phyloP scores from a whole-genome alignment of 176 grass and related monocot genomes.

The Cenchrus purpureus region DNA sequence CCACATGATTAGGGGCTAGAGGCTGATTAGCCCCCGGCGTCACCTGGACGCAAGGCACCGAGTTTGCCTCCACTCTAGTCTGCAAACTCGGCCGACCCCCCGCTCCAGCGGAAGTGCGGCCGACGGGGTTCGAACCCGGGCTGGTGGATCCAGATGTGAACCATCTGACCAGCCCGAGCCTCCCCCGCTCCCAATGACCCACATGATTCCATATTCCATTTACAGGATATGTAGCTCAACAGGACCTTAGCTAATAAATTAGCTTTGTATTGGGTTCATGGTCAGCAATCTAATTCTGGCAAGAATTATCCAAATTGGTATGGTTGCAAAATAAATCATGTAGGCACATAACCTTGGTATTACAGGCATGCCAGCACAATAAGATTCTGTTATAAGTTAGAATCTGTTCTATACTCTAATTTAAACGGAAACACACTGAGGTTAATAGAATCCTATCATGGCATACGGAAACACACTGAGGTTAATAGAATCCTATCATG shows the following conservation, averaged over 20 bases:
- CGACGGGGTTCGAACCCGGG: no score
- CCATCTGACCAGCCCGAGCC: no score
- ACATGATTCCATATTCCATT: neutral
- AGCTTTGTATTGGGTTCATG: neutral
- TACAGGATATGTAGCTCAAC: neutral
- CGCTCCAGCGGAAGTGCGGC: no score
- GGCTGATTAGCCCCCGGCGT: no score
- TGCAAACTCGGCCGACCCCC: no score
- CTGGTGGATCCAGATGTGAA: no score
- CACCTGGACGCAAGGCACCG: no score
- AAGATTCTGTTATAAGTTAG: neutral
- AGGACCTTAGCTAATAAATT: neutral
- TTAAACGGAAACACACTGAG: neutral
- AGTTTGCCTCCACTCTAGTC: no score
- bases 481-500: neutral
- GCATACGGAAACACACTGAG: no score
- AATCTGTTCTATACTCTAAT: neutral
- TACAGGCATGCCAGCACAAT: neutral
- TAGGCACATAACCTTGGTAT: neutral
- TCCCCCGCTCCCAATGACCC: no score
- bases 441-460: no score
- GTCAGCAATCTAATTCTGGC: no score
- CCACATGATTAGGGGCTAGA: neutral
- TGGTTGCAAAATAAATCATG: neutral
- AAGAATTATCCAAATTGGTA: neutral